phyloP scores from a whole-genome alignment of 2,329 filamentous ascomycete genomes.

The Colletotrichum eleusines region DNA sequence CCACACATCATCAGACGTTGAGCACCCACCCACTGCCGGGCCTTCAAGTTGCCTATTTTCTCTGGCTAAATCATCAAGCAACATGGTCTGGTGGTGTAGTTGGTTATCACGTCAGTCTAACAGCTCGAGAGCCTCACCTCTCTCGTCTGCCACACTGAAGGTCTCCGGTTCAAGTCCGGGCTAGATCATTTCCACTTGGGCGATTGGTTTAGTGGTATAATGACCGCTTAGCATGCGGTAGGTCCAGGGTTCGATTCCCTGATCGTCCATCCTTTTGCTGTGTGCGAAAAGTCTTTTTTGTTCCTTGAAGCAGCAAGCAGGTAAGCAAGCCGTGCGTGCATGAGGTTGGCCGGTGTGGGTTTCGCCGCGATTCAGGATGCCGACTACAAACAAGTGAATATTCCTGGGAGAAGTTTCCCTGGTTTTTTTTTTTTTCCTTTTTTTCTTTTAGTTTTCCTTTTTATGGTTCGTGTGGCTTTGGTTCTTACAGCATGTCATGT shows the following conservation, averaged over 20 bases:
- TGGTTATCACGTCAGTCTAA: constrained; percentile 65
- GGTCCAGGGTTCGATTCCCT: constrained; percentile 40
- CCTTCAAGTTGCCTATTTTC: too few species aligned
- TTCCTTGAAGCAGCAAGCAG: neutral
- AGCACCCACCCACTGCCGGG: neutral
- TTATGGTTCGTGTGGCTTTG: too few species aligned
- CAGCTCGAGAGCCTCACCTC: constrained; percentile 39
- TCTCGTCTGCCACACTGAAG: constrained; percentile 34
- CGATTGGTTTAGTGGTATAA: constrained; percentile 41
- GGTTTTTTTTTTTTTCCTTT: too few species aligned
- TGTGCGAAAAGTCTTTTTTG: too few species aligned
- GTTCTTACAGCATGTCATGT: too few species aligned
- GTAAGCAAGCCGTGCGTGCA: too few species aligned
- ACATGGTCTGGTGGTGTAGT: constrained; percentile 50
- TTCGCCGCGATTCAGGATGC: neutral
- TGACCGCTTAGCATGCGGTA: constrained; percentile 41
- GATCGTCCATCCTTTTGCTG: constrained; percentile 30
- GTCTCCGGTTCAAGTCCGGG: constrained; percentile 41
- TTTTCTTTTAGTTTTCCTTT: too few species aligned
- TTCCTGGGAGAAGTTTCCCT: neutral
- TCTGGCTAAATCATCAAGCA: constrained; percentile 4
- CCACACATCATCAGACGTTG: neutral
- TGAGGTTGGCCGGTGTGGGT: neutral
- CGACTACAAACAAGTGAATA: neutral
- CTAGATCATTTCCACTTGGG: constrained; percentile 27